phyloP scores from a whole-genome alignment of 805 yeast species.

The Yueomyces sp. region DNA sequence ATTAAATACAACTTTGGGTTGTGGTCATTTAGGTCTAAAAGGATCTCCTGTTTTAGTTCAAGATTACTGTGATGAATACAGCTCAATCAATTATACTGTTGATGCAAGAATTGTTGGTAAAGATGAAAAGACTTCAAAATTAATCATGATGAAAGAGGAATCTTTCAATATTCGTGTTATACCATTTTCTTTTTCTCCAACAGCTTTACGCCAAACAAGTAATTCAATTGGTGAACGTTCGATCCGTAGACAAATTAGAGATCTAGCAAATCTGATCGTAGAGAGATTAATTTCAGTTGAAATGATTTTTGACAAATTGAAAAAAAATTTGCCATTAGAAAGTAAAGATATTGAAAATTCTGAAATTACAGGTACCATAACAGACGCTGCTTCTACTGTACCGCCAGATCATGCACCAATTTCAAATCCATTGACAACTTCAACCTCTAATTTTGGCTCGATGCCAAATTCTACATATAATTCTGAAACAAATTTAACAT shows the following conservation, averaged over 20 bases:
- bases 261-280: slow-evolving; percentile 3
- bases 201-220: slow-evolving; percentile 1
- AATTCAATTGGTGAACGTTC: slow-evolving; percentile 3
- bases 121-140: slow-evolving; percentile 11
- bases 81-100: slow-evolving; percentile 36
- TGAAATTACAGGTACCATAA: slow-evolving; percentile 18
- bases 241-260: slow-evolving; percentile 5
- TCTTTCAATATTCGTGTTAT: slow-evolving; percentile 16
- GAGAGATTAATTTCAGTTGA: slow-evolving; percentile 7
- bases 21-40: slow-evolving; percentile 35
- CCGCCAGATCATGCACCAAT: slow-evolving; percentile 12
- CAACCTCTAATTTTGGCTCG: too few relatives aligned
- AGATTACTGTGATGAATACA: slow-evolving; percentile 27
- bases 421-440: not conserved
- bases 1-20: slow-evolving; percentile 33
- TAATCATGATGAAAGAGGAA: slow-evolving; percentile 11
- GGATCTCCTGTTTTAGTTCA: slow-evolving; percentile 42
- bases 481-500: not conserved
- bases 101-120: slow-evolving; percentile 44
- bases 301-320: slow-evolving; percentile 6
- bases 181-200: slow-evolving; percentile 14
- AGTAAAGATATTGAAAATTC: slow-evolving; percentile 13
- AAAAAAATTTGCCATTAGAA: slow-evolving; percentile 5
- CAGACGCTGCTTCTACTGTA: slow-evolving; percentile 7
- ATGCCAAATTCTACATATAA: not conserved